Conservation (phyloP, 2,329 filamentous ascomycete genomes). For the Sordariomycetes sp. region DNA sequence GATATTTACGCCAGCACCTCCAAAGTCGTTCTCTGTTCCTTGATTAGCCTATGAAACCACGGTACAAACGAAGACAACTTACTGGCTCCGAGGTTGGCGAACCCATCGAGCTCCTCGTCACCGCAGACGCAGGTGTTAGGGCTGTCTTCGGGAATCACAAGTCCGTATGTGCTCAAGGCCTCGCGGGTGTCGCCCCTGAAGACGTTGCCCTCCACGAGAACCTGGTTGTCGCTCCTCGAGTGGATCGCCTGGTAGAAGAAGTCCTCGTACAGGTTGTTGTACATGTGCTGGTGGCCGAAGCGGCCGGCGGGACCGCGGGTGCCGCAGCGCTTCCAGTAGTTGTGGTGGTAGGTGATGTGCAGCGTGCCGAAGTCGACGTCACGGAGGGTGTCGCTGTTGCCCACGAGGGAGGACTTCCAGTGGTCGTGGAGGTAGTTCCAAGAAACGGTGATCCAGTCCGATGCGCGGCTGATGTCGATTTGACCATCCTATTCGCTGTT, state of each 20-base stretch:
- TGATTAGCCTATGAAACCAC: neutral
- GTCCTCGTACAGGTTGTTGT: conserved; percentile 38
- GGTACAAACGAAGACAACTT: conserved; percentile 12
- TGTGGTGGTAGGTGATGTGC: conserved; percentile 40
- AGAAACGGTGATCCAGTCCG: conserved; percentile 34
- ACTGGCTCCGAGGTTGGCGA: conserved; percentile 43
- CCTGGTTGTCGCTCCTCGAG: conserved; percentile 37
- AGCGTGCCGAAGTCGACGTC: conserved; percentile 31
- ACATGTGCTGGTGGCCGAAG: conserved; percentile 39
- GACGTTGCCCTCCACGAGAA: conserved; percentile 38
- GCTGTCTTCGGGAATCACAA: conserved; percentile 44
- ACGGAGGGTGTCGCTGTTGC: conserved; percentile 27
- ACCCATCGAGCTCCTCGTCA: conserved; percentile 45
- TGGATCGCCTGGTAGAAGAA: conserved; percentile 38
- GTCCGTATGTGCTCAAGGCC: conserved; percentile 42
- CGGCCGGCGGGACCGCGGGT: conserved; percentile 37
- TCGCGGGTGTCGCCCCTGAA: conserved; percentile 36
- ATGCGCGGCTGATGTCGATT: conserved; percentile 32
- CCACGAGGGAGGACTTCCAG: conserved; percentile 35
- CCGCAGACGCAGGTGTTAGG: conserved; percentile 44
- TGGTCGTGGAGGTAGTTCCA: conserved; percentile 41
- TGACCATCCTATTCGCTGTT: conserved; percentile 27
- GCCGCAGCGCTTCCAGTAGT: conserved; percentile 34
- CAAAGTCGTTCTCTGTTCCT: conserved; percentile 33
- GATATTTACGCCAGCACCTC: conserved; percentile 37